phyloP scores from a whole-genome alignment of 1,139 yeast species.

The Scheffersomyces titani region DNA sequence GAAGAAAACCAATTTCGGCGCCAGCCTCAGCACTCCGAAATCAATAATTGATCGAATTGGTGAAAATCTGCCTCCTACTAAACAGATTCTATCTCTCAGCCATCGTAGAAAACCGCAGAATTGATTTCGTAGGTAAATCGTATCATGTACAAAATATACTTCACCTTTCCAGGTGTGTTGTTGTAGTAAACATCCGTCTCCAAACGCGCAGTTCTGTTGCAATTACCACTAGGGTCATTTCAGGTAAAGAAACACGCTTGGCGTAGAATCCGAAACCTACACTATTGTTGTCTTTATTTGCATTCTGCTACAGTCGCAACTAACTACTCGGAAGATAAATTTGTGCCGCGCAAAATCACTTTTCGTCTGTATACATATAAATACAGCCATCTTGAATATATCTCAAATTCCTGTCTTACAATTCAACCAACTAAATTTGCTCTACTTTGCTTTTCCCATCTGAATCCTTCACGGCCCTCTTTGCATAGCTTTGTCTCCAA shows the following conservation, averaged over 20 bases:
- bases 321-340: not conserved
- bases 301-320: not conserved
- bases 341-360: not conserved
- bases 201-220: no score
- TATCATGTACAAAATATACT: no score
- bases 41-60: not conserved
- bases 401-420: not conserved
- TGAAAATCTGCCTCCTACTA: not conserved
- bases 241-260: not conserved
- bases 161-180: not conserved
- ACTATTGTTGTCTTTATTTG: not conserved
- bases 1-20: not conserved
- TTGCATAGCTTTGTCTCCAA: not conserved
- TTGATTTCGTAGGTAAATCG: no score
- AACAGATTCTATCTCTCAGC: not conserved
- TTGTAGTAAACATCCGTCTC: no score
- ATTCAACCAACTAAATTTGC: not conserved
- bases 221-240: no score
- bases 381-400: not conserved
- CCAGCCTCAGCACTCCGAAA: not conserved
- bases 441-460: not conserved
- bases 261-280: not conserved
- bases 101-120: not conserved
- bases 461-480: not conserved
- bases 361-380: not conserved